Base-by-base conservation (phyloP, 768 basidiomycete species). In the Tulasnella sp. region DNA sequence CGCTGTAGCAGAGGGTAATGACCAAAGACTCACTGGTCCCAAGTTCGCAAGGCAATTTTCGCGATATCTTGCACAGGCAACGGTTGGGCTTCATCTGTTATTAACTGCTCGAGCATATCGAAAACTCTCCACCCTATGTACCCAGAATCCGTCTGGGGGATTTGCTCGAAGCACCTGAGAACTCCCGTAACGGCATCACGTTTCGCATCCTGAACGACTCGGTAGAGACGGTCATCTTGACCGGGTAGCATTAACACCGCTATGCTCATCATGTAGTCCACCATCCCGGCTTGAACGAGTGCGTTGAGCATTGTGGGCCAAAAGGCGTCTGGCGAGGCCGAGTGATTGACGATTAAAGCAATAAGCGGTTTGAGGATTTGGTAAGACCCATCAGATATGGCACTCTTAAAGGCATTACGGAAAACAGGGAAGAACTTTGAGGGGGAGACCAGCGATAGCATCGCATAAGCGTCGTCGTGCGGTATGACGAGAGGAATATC, bases 291-390 rank as follows among this genome's bases (percentile, higher is more conserved):
- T 17, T 51, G 24, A 17, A 51, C n/a, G 4, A 51, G 23, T 4
- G 21, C 34, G 27, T 29, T 51, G 51, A 51, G 51, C 51, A 51
- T 32, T 3, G 34, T n/a, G 19, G 51, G 51, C 51, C 51, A 51
- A n/a, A 26, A 51, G n/a, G 29, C 10, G 27, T 51, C 51, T 23
- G 29, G 17, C 8, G 19, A 11, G 27, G 29, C 21, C 5, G 27
- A 26, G 23, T 30, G 51, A 9, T 51, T 29, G 51, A 51, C 51
- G 23, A 51, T 51, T 29, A 51, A 17, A 4, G 52, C 21, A 9
- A 53, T 19, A 53, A 53, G 52, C 0, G 52, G 52, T 38, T 53
- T 34, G 52, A 53, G 52, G 3, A 53, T 13, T 4, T 8, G 13
- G 21, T 21, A 5, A 5, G 34, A 38, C 7, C 15, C 34, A 15